Percentiles rank a stretch among this genome's conserved stretches.
These are phyloP conservation scores for Castanea sativa DNA, from an alignment of 306 rosid genomes.

Conservation along the genomic window DNA sequence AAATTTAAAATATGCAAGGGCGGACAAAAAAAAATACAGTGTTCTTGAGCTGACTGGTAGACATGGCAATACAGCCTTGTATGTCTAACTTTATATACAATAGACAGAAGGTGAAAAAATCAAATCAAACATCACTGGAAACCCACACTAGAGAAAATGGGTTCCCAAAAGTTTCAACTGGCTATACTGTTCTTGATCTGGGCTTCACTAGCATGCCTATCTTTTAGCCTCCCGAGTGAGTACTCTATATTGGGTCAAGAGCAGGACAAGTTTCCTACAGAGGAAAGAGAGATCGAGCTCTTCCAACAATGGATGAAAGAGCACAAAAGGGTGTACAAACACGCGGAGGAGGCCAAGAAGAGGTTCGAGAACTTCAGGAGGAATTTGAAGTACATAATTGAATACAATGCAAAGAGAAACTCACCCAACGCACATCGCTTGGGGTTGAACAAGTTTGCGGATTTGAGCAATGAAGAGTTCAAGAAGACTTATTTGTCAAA, in stretches of 20 bases:
- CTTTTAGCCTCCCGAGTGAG: constrained; percentile 41
- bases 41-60: constrained; percentile 52
- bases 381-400: constrained; percentile 53
- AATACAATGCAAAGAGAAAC: constrained; percentile 42
- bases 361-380: constrained; percentile 69
- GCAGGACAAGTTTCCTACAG: constrained; percentile 41
- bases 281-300: constrained; percentile 52
- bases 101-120: background rate
- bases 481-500: constrained; percentile 40
- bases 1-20: background rate
- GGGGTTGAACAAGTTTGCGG: constrained; percentile 74
- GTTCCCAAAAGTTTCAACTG: constrained; percentile 30
- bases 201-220: constrained; percentile 33
- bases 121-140: constrained; percentile 11
- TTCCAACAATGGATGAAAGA: constrained; percentile 59
- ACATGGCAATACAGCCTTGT: constrained; percentile 15
- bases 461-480: constrained; percentile 77
- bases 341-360: constrained; percentile 44
- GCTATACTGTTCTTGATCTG: constrained; percentile 35
- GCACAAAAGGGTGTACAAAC: constrained; percentile 44
- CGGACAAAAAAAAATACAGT: background rate
- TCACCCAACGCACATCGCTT: constrained; percentile 31
- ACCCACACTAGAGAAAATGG: constrained; percentile 41
- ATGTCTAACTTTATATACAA: constrained; percentile 32
- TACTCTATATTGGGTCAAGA: constrained; percentile 43